These are phyloP conservation scores for Arabidopsis hybrid DNA, from an alignment of 441 rosid genomes.

Conservation along the genomic window DNA sequence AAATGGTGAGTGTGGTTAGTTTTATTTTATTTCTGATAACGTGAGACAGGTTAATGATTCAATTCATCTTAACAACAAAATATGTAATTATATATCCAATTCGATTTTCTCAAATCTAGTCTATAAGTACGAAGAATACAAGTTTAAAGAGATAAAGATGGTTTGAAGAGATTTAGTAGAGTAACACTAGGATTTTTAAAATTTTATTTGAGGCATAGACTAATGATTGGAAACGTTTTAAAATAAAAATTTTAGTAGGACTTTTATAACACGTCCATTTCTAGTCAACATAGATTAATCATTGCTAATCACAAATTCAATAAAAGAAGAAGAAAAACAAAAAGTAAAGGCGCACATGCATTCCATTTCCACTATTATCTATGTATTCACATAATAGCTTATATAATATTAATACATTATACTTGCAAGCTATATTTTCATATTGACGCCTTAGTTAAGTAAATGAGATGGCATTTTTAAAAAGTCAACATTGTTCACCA, in stretches of 20 bases:
- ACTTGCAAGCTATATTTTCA: neutral
- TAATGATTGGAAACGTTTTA: constrained; percentile 35
- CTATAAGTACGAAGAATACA: neutral
- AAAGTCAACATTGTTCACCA: neutral
- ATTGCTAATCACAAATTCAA: constrained; percentile 15
- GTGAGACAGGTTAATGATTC: neutral
- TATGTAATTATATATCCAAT: neutral
- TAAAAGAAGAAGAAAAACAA: constrained; percentile 30
- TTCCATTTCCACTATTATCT: neutral
- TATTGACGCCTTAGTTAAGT: neutral
- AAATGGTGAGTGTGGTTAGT: neutral
- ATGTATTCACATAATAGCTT: neutral
- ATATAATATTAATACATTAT: neutral
- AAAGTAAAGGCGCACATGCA: constrained; percentile 35
- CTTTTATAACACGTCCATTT: constrained; percentile 30
- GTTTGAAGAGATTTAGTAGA: neutral
- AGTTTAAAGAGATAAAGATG: neutral
- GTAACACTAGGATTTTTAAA: neutral
- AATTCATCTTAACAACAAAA: neutral
- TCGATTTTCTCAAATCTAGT: neutral
- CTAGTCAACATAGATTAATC: constrained; percentile 27
- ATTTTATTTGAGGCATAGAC: constrained; percentile 23
- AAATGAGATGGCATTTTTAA: neutral
- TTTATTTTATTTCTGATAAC: neutral
- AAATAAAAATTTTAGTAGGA: constrained; percentile 25